phyloP scores from a whole-genome alignment of 441 rosid species.

The Caryocar brasiliense region DNA sequence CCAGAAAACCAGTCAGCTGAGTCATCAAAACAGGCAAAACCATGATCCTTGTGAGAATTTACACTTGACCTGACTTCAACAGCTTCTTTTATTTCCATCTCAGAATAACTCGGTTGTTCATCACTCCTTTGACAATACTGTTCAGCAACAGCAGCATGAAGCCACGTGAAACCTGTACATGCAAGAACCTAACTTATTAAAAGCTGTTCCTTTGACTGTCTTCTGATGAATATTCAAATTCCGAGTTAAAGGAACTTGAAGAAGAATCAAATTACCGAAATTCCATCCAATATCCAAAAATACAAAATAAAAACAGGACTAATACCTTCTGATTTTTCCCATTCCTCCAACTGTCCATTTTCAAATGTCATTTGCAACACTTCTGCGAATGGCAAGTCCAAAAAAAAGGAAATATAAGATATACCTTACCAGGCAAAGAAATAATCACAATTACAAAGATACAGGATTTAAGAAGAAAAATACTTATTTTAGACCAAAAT shows the following conservation, averaged over 20 bases:
- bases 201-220: constrained; percentile 7
- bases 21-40: constrained; percentile 36
- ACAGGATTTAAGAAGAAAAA: neutral
- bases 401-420: constrained; percentile 3
- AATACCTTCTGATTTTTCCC: constrained; percentile 59
- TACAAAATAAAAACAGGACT: neutral
- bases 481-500: no score
- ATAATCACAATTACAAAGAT: neutral
- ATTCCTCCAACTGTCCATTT: constrained; percentile 34
- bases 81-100: constrained; percentile 25
- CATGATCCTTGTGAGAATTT: constrained; percentile 27
- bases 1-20: constrained; percentile 67
- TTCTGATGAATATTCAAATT: neutral
- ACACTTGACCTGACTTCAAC: constrained; percentile 36
- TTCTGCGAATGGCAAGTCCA: constrained; percentile 38
- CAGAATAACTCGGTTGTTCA: constrained; percentile 27
- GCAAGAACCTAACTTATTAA: constrained; percentile 15
- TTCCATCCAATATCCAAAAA: neutral
- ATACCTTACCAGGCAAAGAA: neutral
- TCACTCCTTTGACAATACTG: constrained; percentile 26
- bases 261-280: neutral
- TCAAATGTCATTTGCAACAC: constrained; percentile 62
- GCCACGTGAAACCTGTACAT: constrained; percentile 43
- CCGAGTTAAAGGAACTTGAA: neutral
- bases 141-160: constrained; percentile 26